phyloP scores from a whole-genome alignment of 306 rosid species.

The Sechiopsis laciniata region DNA sequence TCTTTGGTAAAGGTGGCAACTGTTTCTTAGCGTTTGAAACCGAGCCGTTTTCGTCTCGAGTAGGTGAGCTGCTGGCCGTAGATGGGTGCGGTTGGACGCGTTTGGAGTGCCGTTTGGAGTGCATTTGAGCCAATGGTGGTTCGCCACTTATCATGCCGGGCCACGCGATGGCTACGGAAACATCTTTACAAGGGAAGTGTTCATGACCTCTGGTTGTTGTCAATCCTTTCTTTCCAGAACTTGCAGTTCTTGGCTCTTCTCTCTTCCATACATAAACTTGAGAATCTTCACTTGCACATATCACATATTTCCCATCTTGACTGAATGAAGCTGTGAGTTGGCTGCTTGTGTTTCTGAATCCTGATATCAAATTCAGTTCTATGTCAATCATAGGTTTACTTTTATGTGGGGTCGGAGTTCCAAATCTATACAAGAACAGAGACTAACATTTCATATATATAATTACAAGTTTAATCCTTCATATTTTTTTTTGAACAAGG shows the following conservation, averaged over 20 bases:
- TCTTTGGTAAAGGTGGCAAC: constrained; percentile 74
- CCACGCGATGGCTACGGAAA: constrained; percentile 78
- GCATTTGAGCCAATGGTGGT: constrained; percentile 32
- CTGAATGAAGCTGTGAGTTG: constrained; percentile 72
- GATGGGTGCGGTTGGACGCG: constrained; percentile 13
- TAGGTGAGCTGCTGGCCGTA: constrained; percentile 27
- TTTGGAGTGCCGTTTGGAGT: constrained; percentile 55
- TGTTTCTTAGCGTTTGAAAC: constrained; percentile 29
- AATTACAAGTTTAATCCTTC: no score
- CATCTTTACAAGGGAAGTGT: constrained; percentile 71
- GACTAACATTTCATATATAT: no score
- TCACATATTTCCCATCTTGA: constrained; percentile 53
- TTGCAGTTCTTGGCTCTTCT: constrained; percentile 40
- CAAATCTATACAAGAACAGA: no score
- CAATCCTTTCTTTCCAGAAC: constrained; percentile 33
- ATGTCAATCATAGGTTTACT: not conserved
- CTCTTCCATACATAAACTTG: constrained; percentile 67
- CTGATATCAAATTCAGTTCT: constrained; percentile 27
- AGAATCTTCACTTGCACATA: constrained; percentile 85
- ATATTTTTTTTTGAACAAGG: no score
- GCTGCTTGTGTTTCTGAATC: constrained; percentile 66
- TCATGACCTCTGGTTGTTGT: constrained; percentile 39
- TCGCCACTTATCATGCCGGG: constrained; percentile 57
- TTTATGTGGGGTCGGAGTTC: no score
- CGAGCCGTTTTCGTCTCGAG: constrained; percentile 26